Percentiles rank a stretch among this genome's conserved stretches.
phyloP scores from a whole-genome alignment of 768 basidiomycete genomes.

The Strobilomyces confusus region DNA sequence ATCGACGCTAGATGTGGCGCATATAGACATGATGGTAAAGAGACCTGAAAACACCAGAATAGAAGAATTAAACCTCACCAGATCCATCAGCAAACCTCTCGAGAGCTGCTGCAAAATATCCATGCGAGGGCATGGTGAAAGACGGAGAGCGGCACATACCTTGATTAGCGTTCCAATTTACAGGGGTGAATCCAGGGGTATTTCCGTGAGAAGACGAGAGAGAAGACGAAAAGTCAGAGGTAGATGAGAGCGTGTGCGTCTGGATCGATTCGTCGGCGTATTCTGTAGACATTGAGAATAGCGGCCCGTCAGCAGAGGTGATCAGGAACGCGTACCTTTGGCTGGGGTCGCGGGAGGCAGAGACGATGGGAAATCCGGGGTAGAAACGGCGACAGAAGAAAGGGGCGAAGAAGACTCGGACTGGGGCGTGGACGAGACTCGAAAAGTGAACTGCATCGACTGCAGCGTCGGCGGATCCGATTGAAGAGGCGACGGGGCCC shows the following conservation, averaged over 20 bases:
- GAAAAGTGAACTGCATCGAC: not conserved
- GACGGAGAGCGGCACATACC: not conserved
- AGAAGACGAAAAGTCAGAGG: not conserved
- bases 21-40: too few species aligned
- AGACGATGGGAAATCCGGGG: not conserved
- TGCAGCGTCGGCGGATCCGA: not conserved
- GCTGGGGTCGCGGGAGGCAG: not conserved
- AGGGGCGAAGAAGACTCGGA: not conserved
- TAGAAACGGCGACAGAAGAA: not conserved
- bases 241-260: not conserved
- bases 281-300: conserved; percentile 4
- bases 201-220: not conserved
- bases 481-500: not conserved
- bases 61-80: conserved; percentile 15
- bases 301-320: not conserved
- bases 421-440: not conserved
- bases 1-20: not conserved
- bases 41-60: too few species aligned
- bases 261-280: conserved; percentile 12
- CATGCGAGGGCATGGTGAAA: not conserved
- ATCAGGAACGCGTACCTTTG: conserved; percentile 4
- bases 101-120: not conserved
- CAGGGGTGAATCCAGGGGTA: conserved; percentile 1
- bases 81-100: not conserved
- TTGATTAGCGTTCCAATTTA: conserved; percentile 7